A percentile compares a stretch with the other conserved stretches of the same genome.
These are phyloP conservation scores for Pseudotsuga menziesii DNA, from an alignment of 75 land plant species.

Conservation along the genomic window DNA sequence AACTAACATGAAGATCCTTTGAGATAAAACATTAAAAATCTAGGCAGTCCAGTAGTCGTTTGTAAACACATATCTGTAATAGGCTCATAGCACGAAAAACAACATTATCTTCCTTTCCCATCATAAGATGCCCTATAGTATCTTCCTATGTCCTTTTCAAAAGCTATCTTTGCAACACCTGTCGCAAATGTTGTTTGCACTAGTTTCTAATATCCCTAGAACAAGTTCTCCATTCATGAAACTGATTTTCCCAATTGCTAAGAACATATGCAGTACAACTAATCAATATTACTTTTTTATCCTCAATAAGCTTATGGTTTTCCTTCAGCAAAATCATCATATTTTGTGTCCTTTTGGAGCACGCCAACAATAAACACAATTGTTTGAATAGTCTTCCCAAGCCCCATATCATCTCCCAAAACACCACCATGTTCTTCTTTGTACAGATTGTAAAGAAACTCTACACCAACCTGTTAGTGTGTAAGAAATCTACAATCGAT, in stretches of 20 bases:
- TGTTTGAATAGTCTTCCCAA: constrained; percentile 92
- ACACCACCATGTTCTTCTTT: too few relatives aligned
- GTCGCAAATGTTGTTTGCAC: constrained; percentile 56
- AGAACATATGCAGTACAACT: constrained; percentile 88
- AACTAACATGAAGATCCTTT: constrained; percentile 82
- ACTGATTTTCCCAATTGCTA: constrained; percentile 89
- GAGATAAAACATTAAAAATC: constrained; percentile 81
- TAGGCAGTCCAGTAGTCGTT: constrained; percentile 68
- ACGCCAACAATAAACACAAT: too few relatives aligned
- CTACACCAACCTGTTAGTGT: too few relatives aligned
- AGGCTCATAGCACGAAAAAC: constrained; percentile 95
- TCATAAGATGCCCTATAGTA: constrained; percentile 96
- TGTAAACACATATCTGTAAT: constrained; percentile 82
- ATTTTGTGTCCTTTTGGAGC: constrained; percentile 41
- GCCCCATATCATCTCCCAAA: constrained; percentile 86
- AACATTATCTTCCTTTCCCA: constrained; percentile 96
- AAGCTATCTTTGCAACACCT: constrained; percentile 59
- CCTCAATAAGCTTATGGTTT: neutral
- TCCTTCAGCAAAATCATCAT: constrained; percentile 5
- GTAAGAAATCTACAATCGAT: too few relatives aligned
- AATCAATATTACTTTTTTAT: constrained; percentile 51
- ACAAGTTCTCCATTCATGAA: constrained; percentile 87
- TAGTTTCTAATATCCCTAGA: constrained; percentile 51
- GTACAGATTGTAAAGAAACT: too few relatives aligned
- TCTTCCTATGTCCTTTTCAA: constrained; percentile 89